Evolutionary conservation across 202 grass and related monocot species (phyloP).

Genomic region (Setaria italica): DNA sequence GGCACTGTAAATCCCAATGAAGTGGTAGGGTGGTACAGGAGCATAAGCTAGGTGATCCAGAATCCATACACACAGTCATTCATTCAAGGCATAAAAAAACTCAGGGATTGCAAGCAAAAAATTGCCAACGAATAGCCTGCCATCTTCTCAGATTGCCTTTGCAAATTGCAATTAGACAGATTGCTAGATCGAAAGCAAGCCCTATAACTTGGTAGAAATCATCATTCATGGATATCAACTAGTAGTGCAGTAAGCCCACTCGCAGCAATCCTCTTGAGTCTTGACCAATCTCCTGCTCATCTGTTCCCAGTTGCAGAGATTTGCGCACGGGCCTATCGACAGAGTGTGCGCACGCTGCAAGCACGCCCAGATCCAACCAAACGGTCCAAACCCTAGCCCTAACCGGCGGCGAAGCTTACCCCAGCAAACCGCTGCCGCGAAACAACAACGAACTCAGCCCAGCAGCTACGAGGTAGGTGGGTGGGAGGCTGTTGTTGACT

Average conservation of each 20-base stretch:
- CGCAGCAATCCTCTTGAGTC: not conserved
- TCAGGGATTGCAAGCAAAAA: not conserved
- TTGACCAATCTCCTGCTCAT: not conserved
- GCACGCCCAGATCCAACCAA: not conserved
- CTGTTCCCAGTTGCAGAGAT: not conserved
- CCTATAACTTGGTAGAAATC: not conserved
- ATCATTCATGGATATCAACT: not conserved
- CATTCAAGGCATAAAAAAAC: not conserved
- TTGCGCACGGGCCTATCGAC: not conserved
- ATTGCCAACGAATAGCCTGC: not conserved
- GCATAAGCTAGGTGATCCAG: not conserved
- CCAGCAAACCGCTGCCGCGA: not conserved
- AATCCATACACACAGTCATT: not conserved
- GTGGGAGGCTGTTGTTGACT: not conserved
- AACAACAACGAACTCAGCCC: not conserved
- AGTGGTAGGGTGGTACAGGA: not conserved
- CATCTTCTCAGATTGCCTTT: not conserved
- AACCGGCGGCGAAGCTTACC: not conserved
- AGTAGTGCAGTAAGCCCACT: not conserved
- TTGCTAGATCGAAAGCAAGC: not conserved
- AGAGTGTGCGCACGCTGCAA: not conserved
- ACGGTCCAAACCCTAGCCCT: conserved; percentile 23
- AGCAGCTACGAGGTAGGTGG: not conserved
- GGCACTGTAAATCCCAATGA: not conserved
- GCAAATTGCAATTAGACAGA: not conserved